phyloP scores from a whole-genome alignment of 2,329 filamentous ascomycete genomes.

The Hortaea werneckii region DNA sequence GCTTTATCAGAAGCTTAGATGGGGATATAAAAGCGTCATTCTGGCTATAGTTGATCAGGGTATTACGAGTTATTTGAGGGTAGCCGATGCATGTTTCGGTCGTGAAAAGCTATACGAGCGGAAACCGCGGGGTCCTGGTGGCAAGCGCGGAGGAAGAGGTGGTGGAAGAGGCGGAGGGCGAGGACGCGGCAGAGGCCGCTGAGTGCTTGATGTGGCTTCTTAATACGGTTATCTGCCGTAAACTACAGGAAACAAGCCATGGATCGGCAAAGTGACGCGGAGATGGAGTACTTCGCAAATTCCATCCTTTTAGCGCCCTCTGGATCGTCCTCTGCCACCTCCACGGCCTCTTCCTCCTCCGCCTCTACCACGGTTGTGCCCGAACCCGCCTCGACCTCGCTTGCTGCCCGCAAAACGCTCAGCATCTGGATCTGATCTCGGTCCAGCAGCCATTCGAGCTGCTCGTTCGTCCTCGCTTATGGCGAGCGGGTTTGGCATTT shows the following conservation, averaged over 20 bases:
- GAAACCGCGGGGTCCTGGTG: slow-evolving; percentile 31
- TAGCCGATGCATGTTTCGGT: slow-evolving; percentile 70
- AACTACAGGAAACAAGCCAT: neutral
- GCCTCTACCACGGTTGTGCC: slow-evolving; percentile 14
- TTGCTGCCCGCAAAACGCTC: slow-evolving; percentile 5
- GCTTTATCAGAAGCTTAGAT: slow-evolving; percentile 69
- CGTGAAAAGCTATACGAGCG: slow-evolving; percentile 59
- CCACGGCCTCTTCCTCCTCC: slow-evolving; percentile 8
- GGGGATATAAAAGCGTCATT: slow-evolving; percentile 74
- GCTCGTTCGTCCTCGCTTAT: slow-evolving; percentile 60
- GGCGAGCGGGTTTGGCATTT: slow-evolving; percentile 66
- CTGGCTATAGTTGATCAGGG: slow-evolving; percentile 85
- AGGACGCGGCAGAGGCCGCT: slow-evolving; percentile 1
- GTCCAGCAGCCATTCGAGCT: slow-evolving; percentile 48
- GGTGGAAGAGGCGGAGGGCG: slow-evolving; percentile 28
- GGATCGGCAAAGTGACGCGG: too few relatives aligned
- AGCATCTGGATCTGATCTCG: slow-evolving; percentile 33
- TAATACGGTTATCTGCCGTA: neutral
- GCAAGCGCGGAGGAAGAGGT: slow-evolving; percentile 29
- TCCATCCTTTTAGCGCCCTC: neutral
- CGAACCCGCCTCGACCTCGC: slow-evolving; percentile 6
- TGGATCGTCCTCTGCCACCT: neutral
- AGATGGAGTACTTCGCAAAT: too few relatives aligned
- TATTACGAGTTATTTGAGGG: slow-evolving; percentile 73
- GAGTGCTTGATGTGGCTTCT: neutral